phyloP scores from a whole-genome alignment of 2,329 filamentous ascomycete genomes.

The Drechslera avenae region DNA sequence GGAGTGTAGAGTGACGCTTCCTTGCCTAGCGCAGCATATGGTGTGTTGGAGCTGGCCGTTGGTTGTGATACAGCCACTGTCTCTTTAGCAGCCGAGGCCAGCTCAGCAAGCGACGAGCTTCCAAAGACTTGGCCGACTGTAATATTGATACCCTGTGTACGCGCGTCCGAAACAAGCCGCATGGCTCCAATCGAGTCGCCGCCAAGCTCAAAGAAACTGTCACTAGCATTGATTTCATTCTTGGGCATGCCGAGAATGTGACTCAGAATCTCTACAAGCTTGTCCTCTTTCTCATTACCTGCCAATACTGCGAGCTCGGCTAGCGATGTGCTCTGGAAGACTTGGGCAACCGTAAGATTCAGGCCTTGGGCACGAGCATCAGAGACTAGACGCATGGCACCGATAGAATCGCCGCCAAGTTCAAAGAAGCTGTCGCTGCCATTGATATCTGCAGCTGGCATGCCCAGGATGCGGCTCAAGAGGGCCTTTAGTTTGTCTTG shows the following conservation, averaged over 20 bases:
- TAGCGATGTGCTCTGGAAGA: slow-evolving; percentile 52
- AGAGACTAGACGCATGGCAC: slow-evolving; percentile 53
- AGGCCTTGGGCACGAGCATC: slow-evolving; percentile 45
- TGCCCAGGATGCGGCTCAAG: slow-evolving; percentile 35
- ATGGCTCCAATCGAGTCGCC: slow-evolving; percentile 56
- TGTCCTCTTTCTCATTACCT: slow-evolving; percentile 39
- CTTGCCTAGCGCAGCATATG: slow-evolving; percentile 58
- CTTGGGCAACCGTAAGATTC: slow-evolving; percentile 50
- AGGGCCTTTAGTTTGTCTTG: slow-evolving; percentile 33
- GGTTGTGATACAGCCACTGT: slow-evolving; percentile 16
- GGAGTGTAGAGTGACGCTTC: slow-evolving; percentile 55
- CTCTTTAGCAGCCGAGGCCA: slow-evolving; percentile 42
- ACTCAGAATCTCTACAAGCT: slow-evolving; percentile 34
- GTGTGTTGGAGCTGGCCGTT: slow-evolving; percentile 41
- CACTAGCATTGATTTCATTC: slow-evolving; percentile 44
- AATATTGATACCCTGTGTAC: slow-evolving; percentile 45
- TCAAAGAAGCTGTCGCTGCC: slow-evolving; percentile 52
- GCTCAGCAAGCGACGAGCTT: slow-evolving; percentile 47
- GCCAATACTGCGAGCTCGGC: slow-evolving; percentile 60
- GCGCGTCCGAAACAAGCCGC: slow-evolving; percentile 50
- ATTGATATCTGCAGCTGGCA: slow-evolving; percentile 43
- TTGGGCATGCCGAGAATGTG: slow-evolving; percentile 38
- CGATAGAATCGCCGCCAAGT: slow-evolving; percentile 54
- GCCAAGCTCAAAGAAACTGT: slow-evolving; percentile 55
- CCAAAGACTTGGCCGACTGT: slow-evolving; percentile 54